Percentiles rank a stretch among this genome's conserved stretches.
phyloP scores from a whole-genome alignment of 345 rosid genomes.

The Syzygium aqueum region DNA sequence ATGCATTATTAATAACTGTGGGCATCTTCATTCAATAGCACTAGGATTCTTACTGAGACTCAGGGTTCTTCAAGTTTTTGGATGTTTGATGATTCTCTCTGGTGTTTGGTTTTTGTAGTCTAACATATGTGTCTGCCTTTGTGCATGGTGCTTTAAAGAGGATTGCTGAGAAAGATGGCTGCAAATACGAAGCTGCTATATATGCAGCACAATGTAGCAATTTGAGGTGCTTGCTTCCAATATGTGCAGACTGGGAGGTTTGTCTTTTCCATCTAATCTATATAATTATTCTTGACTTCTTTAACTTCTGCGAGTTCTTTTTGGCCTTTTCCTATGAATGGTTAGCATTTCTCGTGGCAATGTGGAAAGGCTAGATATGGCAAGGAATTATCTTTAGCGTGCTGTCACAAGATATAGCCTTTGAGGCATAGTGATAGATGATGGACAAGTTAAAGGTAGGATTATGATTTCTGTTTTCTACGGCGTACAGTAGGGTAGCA shows the following conservation, averaged over 20 bases:
- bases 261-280: not conserved
- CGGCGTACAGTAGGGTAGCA: not conserved
- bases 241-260: constrained; percentile 99
- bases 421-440: not conserved
- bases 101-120: not conserved
- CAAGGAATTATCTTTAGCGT: not conserved
- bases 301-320: not conserved
- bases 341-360: not conserved
- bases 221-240: constrained; percentile 75
- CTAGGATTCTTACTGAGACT: not conserved
- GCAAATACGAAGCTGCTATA: constrained; percentile 81
- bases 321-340: not conserved
- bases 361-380: not conserved
- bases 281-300: not conserved
- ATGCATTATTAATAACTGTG: not conserved
- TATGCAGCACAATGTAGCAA: constrained; percentile 90
- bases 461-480: not conserved
- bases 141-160: constrained; percentile 35
- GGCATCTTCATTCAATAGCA: not conserved
- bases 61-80: not conserved
- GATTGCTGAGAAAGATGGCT: constrained; percentile 80
- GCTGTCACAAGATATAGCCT: not conserved
- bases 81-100: not conserved
- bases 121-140: constrained; percentile 4
- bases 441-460: not conserved